phyloP scores from a whole-genome alignment of 805 yeast genomes.

The Yamadazyma philogaea region DNA sequence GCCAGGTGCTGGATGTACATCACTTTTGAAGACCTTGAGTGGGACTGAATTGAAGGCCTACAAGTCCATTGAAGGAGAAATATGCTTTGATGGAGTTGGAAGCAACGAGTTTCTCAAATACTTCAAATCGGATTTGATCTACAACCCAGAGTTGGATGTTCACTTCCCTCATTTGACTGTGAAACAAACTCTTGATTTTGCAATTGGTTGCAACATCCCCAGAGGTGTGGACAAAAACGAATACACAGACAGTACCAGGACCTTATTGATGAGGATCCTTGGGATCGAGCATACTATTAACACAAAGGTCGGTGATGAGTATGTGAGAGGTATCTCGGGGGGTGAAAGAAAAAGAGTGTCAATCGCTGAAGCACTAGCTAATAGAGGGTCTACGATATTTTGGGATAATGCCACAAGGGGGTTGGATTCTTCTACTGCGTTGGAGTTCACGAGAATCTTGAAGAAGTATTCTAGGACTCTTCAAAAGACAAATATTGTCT shows the following conservation, averaged over 20 bases:
- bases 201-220: slow-evolving; percentile 47
- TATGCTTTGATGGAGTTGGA: slow-evolving; percentile 32
- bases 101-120: slow-evolving; percentile 24
- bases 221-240: slow-evolving; percentile 28
- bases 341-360: slow-evolving; percentile 82
- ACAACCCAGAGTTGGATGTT: slow-evolving; percentile 51
- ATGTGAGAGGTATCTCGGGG: slow-evolving; percentile 70
- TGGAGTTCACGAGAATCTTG: slow-evolving; percentile 65
- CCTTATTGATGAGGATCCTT: slow-evolving; percentile 38
- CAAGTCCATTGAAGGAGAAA: slow-evolving; percentile 27
- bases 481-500: slow-evolving; percentile 52
- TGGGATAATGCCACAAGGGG: slow-evolving; percentile 84
- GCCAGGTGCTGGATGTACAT: slow-evolving; percentile 41
- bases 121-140: slow-evolving; percentile 35
- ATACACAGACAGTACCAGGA: slow-evolving; percentile 37
- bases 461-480: slow-evolving; percentile 53
- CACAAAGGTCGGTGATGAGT: slow-evolving; percentile 62
- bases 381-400: slow-evolving; percentile 52
- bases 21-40: slow-evolving; percentile 35
- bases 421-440: slow-evolving; percentile 78
- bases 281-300: slow-evolving; percentile 52
- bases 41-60: slow-evolving; percentile 33
- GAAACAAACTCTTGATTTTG: slow-evolving; percentile 53
- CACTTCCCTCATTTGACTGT: slow-evolving; percentile 57
- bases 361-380: slow-evolving; percentile 68